Base-by-base conservation (phyloP, 331 rosid species). In the Quercus phellos region DNA sequence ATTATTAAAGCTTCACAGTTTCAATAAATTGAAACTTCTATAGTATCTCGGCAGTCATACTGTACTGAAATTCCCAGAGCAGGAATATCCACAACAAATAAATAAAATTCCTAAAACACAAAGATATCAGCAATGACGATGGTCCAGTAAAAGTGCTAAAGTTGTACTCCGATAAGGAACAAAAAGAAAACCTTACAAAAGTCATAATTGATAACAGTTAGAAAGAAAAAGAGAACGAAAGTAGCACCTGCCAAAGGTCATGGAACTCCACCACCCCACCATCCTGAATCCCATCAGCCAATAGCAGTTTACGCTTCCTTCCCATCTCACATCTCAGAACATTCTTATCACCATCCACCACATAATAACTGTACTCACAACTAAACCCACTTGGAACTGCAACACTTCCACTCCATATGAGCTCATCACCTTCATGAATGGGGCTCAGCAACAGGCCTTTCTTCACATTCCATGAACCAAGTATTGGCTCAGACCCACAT, bases 191-290 rank as follows among this genome's bases (percentile, higher is more conserved):
- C 32, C 17, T 63, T 66, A 8, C 18, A 74, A 83, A 55, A 29
- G 34, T 43, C 21, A 8, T 32, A 54, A 54, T 34, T 46, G 27
- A 42, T 29, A 80, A 84, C 51, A 32, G 29, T 50, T 46, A 34
- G n/a, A 5, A 78, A 21, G 22, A 74, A 35, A 75, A 55, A 73
- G 82, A 53, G 75, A 74, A 13, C 16, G 76, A 68, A 74, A 78
- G 72, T 30, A 68, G 76, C 80, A 90, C 99, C 99, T 90, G 97
- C 99, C 99, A 94, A 71, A 94, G 93, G 84, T 92, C 99, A 75
- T 79, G 91, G 38, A 90, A 82, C 88, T 88, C 94, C 19, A 94
- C 73, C 77, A 81, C 81, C 73, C 84, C 96, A 16, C 94, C 97
- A 74, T 86, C 86, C 81, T 79, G 89, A 79, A 92, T 79, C 61